A percentile compares a stretch with the other conserved stretches of the same genome.
phyloP scores from a whole-genome alignment of 2,329 filamentous ascomycete species.

The Salinomyces thailandicus region DNA sequence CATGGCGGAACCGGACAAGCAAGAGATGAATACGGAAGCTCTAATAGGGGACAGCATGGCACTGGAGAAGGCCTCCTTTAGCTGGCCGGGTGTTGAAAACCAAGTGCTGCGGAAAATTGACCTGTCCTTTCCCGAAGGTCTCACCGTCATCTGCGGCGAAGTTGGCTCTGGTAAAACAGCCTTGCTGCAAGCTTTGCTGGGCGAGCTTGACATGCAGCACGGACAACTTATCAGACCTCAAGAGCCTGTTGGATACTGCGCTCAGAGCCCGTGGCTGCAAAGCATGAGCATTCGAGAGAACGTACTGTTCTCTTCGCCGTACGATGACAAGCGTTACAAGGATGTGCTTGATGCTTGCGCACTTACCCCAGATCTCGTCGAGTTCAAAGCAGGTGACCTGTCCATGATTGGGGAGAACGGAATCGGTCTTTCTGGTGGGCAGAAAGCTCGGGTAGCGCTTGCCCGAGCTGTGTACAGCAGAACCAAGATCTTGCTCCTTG shows the following conservation, averaged over 20 bases:
- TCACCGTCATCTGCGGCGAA: constrained; percentile 54
- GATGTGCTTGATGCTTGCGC: constrained; percentile 58
- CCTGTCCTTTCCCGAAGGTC: constrained; percentile 44
- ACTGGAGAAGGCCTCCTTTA: constrained; percentile 58
- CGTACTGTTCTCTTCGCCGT: constrained; percentile 53
- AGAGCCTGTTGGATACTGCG: constrained; percentile 52
- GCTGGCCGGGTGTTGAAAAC: constrained; percentile 60
- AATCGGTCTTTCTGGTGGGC: constrained; percentile 38
- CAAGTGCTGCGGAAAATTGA: constrained; percentile 46
- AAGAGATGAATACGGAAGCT: constrained; percentile 27
- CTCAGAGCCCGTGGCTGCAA: constrained; percentile 57
- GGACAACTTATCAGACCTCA: constrained; percentile 44
- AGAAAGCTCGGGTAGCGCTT: constrained; percentile 38
- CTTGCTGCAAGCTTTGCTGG: constrained; percentile 47
- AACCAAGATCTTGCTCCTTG: constrained; percentile 37
- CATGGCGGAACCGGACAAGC: constrained; percentile 73
- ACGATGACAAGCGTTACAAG: constrained; percentile 59
- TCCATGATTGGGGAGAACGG: constrained; percentile 40
- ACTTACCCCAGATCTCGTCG: constrained; percentile 49
- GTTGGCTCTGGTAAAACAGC: constrained; percentile 56
- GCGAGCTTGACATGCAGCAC: constrained; percentile 45
- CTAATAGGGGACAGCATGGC: constrained; percentile 29
- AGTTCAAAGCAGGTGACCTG: constrained; percentile 54
- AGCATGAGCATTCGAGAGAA: constrained; percentile 61
- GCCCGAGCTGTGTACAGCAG: constrained; percentile 38